Evolutionary conservation across 1,284 basidiomycete species (phyloP).

Genomic region (Apiotrichum brassicae): DNA sequence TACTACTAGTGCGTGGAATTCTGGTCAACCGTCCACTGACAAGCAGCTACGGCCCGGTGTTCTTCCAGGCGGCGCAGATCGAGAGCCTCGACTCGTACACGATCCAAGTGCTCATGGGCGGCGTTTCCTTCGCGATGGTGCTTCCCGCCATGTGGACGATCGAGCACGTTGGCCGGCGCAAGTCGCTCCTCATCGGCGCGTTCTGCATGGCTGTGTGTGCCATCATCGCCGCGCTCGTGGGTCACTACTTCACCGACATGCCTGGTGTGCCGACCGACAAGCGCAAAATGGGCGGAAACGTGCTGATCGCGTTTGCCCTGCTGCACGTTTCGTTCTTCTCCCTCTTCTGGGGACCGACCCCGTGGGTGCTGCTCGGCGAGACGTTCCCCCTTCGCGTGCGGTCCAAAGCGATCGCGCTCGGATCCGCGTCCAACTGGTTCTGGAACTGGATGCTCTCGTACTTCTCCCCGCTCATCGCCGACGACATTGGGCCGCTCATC

Average conservation of each 20-base stretch:
- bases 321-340: slow-evolving; percentile 66
- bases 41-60: slow-evolving; percentile 57
- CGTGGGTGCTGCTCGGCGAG: slow-evolving; percentile 60
- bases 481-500: slow-evolving; percentile 62
- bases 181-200: slow-evolving; percentile 50
- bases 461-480: slow-evolving; percentile 56
- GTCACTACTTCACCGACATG: slow-evolving; percentile 57
- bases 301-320: slow-evolving; percentile 64
- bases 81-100: slow-evolving; percentile 55
- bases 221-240: slow-evolving; percentile 57
- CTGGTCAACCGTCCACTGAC: not conserved
- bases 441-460: slow-evolving; percentile 58
- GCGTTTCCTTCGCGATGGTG: slow-evolving; percentile 29
- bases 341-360: slow-evolving; percentile 60
- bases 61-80: slow-evolving; percentile 70
- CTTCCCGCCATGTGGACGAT: slow-evolving; percentile 41
- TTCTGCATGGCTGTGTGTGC: slow-evolving; percentile 52
- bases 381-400: slow-evolving; percentile 67
- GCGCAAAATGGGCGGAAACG: slow-evolving; percentile 55
- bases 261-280: slow-evolving; percentile 41
- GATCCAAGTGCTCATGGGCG: slow-evolving; percentile 26
- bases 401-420: slow-evolving; percentile 66
- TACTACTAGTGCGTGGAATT: slow-evolving; percentile 8
- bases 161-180: slow-evolving; percentile 37
- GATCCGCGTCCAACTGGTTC: slow-evolving; percentile 52